Evolutionary conservation across 306 rosid genomes (phyloP), one percentile per base, ranked within the genome.

Genomic region (Ceratonia siliqua): DNA sequence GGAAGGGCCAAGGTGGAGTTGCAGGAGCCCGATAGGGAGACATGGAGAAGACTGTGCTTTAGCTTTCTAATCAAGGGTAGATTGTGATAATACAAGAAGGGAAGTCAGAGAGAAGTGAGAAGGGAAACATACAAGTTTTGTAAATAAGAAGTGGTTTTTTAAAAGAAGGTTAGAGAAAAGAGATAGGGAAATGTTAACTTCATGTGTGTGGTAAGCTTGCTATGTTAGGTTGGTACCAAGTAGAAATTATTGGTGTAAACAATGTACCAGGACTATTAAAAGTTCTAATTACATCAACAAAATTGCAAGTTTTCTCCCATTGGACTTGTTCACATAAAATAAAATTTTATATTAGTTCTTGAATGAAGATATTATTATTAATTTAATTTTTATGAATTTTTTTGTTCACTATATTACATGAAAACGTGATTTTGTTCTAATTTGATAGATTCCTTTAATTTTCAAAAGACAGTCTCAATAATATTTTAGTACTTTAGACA

Each of bases 1-100:
- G 70, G 75, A 62, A 90, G 75, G 88, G 84, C 75, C 0, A 90
- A 81, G 61, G 67, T 71, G 70, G 86, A 68, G 24, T 45, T 74
- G 55, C 42, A 81, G 54, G 92, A 91, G 76, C 96, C 98, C 13
- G 91, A 88, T 22, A 73, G 54, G 71, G 97, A 91, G 68, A 87
- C 95, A 5, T 94, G 89, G 97, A 90, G 78, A 86, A 91, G 38
- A 70, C 18, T 91, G 3, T 94, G 97, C 87, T 52, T 54, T 18
- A 82, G 74, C 80, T 94, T 94, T 77, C 90, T 94, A 32, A 2
- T 33, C 28, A 94, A 94, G 85, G 87, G 89, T 33, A 57, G 77
- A 25, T 82, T 83, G 43, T 89, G 87, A 90, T 56, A 18, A 66
- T 13, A 24, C 24, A 13, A 17, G 1, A 14, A 28, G 24, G 20